Evolutionary conservation across 305 asterid genomes (phyloP).

Genomic region (Nicotiana rustica): DNA sequence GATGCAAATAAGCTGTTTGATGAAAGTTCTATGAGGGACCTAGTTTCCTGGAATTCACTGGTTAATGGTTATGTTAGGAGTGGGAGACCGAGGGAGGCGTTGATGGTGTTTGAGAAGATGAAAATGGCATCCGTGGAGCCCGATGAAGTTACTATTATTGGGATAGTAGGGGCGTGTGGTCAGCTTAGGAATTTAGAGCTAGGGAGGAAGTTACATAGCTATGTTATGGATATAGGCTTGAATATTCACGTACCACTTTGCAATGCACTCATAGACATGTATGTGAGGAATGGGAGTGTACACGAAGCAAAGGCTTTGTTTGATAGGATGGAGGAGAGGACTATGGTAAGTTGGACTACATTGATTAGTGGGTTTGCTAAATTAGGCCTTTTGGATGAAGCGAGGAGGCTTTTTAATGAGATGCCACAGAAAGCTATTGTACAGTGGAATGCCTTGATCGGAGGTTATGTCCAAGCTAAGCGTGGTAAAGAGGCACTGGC

Average conservation of each 20-base stretch:
- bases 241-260: constrained; percentile 53
- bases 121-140: constrained; percentile 58
- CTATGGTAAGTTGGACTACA: constrained; percentile 76
- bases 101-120: constrained; percentile 59
- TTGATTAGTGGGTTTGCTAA: constrained; percentile 74
- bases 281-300: constrained; percentile 70
- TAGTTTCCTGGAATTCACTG: constrained; percentile 84
- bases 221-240: constrained; percentile 46
- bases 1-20: constrained; percentile 66
- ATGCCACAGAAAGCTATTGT: constrained; percentile 73
- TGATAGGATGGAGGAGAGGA: constrained; percentile 67
- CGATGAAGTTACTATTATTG: constrained; percentile 81
- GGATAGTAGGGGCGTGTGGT: constrained; percentile 61
- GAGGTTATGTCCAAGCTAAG: constrained; percentile 68
- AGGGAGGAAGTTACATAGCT: constrained; percentile 56
- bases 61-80: constrained; percentile 71
- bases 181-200: constrained; percentile 64
- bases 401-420: constrained; percentile 58
- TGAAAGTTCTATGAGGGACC: constrained; percentile 69
- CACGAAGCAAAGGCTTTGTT: constrained; percentile 64
- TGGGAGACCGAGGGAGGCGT: constrained; percentile 63
- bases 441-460: constrained; percentile 82
- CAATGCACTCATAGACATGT: constrained; percentile 80
- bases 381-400: constrained; percentile 56
- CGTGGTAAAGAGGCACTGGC: constrained; percentile 63